These are phyloP conservation scores for Phytophthora quininea DNA, from an alignment of 352 stramenopile species.

Conservation along the genomic window DNA sequence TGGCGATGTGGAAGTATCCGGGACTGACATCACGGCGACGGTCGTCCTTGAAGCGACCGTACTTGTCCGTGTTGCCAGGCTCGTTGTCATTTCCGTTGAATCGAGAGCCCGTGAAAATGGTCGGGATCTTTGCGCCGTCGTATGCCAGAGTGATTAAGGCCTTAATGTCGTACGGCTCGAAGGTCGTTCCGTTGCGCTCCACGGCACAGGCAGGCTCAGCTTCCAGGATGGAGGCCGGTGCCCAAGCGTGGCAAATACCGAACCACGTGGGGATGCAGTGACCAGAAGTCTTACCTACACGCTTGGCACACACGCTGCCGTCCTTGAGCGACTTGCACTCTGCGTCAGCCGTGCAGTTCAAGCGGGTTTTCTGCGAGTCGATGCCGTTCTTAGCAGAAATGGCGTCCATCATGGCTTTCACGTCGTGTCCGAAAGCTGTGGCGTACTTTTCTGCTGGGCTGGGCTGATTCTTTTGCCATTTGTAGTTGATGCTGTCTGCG, in stretches of 20 bases:
- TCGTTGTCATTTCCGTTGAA: slow-evolving; percentile 56
- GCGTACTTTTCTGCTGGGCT: slow-evolving; percentile 65
- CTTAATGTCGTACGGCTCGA: slow-evolving; percentile 70
- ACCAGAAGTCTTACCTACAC: slow-evolving; percentile 27
- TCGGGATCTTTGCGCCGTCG: slow-evolving; percentile 54
- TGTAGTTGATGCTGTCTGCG: slow-evolving; percentile 69
- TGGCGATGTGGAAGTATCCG: slow-evolving; percentile 62
- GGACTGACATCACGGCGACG: slow-evolving; percentile 51
- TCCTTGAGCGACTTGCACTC: slow-evolving; percentile 47
- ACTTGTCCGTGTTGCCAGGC: slow-evolving; percentile 49
- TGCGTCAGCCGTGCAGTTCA: slow-evolving; percentile 29
- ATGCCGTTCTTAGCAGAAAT: slow-evolving; percentile 57
- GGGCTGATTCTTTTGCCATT: slow-evolving; percentile 40
- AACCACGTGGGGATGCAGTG: slow-evolving; percentile 68
- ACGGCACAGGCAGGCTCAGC: slow-evolving; percentile 52
- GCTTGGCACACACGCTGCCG: slow-evolving; percentile 51
- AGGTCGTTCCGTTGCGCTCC: slow-evolving; percentile 53
- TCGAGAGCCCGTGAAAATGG: slow-evolving; percentile 58
- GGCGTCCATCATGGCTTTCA: slow-evolving; percentile 42
- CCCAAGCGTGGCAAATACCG: slow-evolving; percentile 69
- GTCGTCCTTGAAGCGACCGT: slow-evolving; percentile 49
- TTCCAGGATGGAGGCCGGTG: slow-evolving; percentile 57
- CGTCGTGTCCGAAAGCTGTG: slow-evolving; percentile 50
- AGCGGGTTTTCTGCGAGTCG: slow-evolving; percentile 42
- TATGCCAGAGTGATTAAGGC: slow-evolving; percentile 57